Percentiles rank a stretch among this genome's conserved stretches.
phyloP scores from a whole-genome alignment of 306 rosid species.

The Alnus glutinosa region DNA sequence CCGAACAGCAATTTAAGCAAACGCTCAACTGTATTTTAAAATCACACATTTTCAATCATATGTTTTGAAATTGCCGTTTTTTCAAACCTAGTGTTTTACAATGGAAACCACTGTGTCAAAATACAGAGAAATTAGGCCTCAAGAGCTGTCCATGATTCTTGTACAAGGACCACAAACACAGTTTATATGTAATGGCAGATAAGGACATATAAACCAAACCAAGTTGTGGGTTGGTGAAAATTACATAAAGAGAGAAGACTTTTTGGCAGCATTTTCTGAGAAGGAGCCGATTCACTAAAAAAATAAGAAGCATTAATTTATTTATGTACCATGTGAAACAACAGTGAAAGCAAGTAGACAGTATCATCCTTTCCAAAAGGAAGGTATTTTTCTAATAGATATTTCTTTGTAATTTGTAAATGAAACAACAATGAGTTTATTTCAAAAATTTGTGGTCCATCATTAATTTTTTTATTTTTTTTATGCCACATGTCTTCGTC shows the following conservation, averaged over 20 bases:
- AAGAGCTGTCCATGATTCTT: no score
- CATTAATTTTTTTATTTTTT: not conserved
- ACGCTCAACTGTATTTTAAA: no score
- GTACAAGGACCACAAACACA: conserved; percentile 11
- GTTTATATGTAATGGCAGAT: conserved; percentile 20
- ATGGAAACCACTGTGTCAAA: no score
- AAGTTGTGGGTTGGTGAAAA: conserved; percentile 34
- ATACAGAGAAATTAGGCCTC: no score
- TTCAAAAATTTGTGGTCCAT: conserved; percentile 25
- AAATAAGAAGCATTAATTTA: conserved; percentile 3
- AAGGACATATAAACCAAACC: conserved; percentile 31
- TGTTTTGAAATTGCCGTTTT: no score
- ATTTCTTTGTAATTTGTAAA: not conserved
- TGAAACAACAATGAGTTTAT: conserved; percentile 14
- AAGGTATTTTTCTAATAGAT: conserved; percentile 8
- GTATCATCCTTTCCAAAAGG: conserved; percentile 19
- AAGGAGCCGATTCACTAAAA: conserved; percentile 25
- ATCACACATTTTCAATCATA: no score
- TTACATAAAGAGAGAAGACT: conserved; percentile 41
- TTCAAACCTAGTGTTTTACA: no score
- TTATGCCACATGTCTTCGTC: not conserved
- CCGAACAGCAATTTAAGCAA: no score
- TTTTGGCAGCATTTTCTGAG: conserved; percentile 34
- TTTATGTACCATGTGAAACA: conserved; percentile 50
- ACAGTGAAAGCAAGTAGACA: conserved; percentile 40